These are phyloP conservation scores for Musa beccarii DNA, from an alignment of 176 grass and related monocot genomes.

Conservation along the genomic window DNA sequence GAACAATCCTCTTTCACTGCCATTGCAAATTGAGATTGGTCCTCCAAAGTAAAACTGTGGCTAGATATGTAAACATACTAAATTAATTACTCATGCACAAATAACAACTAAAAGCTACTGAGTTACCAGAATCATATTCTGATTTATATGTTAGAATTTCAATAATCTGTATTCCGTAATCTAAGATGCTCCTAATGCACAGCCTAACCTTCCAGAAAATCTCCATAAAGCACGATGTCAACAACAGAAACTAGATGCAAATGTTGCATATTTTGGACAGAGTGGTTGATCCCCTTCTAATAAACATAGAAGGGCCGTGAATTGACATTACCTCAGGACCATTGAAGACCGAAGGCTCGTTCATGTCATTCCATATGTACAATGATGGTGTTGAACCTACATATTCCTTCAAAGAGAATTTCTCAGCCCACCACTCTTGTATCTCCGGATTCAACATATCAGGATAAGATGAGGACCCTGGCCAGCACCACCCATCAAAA, in stretches of 20 bases:
- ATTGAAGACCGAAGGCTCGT: slow-evolving; percentile 96
- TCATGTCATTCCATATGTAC: slow-evolving; percentile 98
- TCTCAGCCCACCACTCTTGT: slow-evolving; percentile 88
- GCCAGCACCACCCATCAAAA: slow-evolving; percentile 94
- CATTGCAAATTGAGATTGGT: not conserved
- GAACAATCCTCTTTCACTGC: not conserved
- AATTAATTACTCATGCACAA: not conserved
- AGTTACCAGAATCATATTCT: no score
- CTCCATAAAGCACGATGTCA: not conserved
- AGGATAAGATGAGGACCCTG: slow-evolving; percentile 74
- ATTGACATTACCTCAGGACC: slow-evolving; percentile 65
- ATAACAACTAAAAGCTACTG: no score
- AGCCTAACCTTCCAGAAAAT: not conserved
- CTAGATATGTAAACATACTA: not conserved
- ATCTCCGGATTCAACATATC: slow-evolving; percentile 92
- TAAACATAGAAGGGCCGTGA: not conserved
- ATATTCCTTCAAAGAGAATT: slow-evolving; percentile 69
- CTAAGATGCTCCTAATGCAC: not conserved
- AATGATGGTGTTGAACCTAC: slow-evolving; percentile 75
- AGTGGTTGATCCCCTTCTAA: no score
- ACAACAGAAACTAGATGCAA: not conserved
- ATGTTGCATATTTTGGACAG: no score
- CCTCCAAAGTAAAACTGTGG: not conserved
- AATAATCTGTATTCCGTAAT: no score
- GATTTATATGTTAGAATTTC: no score